These are phyloP conservation scores for Brachypodium distachyon DNA, from an alignment of 202 grass and related monocot genomes.

Conservation along the genomic window DNA sequence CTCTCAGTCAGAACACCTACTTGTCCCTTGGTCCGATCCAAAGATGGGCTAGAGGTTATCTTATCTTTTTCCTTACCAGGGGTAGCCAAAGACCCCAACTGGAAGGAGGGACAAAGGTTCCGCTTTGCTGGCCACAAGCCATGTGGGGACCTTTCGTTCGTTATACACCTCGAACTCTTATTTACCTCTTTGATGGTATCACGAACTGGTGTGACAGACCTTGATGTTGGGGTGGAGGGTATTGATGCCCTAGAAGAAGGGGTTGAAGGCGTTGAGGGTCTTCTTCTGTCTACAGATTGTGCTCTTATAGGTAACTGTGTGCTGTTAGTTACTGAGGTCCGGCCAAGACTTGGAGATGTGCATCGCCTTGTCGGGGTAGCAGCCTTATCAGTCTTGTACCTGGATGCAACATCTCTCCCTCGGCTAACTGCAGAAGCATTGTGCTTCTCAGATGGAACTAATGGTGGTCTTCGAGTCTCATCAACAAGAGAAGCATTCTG, in stretches of 20 bases:
- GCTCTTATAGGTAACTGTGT: conserved; percentile 48
- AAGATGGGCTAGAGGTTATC: not conserved
- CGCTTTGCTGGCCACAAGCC: conserved; percentile 92
- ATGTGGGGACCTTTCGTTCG: conserved; percentile 38
- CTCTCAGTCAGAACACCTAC: conserved; percentile 23
- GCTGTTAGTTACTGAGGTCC: not conserved
- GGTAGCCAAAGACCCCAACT: conserved; percentile 45
- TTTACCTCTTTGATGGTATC: conserved; percentile 41
- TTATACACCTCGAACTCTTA: conserved; percentile 35
- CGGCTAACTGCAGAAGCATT: conserved; percentile 28
- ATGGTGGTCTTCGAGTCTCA: conserved; percentile 47
- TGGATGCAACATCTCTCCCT: conserved; percentile 52
- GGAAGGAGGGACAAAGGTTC: conserved; percentile 72
- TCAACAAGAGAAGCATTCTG: conserved; percentile 35
- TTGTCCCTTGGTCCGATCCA: conserved; percentile 23
- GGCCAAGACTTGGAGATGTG: conserved; percentile 38
- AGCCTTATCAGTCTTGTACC: conserved; percentile 50
- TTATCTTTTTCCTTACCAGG: conserved; percentile 46
- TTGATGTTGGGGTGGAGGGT: conserved; percentile 43
- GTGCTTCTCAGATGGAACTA: conserved; percentile 86
- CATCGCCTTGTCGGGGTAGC: conserved; percentile 41
- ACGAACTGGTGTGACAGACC: conserved; percentile 53
- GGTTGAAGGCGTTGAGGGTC: conserved; percentile 43
- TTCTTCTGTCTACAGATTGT: conserved; percentile 71
- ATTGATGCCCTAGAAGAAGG: conserved; percentile 53